Evolutionary conservation across 768 basidiomycete species (phyloP).

Genomic region (Psilocybe azurescens): DNA sequence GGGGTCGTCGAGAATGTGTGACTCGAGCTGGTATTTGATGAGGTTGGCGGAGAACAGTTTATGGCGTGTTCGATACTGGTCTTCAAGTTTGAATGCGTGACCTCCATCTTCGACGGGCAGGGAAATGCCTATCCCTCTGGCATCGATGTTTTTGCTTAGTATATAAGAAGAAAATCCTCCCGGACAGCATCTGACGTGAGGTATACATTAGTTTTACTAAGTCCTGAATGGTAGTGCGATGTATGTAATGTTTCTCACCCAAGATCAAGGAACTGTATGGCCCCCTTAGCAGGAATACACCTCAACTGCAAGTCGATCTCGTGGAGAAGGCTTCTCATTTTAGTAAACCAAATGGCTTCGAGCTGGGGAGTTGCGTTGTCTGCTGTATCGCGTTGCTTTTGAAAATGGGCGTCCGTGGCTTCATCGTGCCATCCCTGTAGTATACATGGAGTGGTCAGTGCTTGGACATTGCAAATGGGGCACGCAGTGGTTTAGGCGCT

Average conservation of each 20-base stretch:
- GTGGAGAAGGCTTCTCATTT: constrained; percentile 3
- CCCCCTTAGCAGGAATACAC: background rate
- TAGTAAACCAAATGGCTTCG: background rate
- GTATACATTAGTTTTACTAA: background rate
- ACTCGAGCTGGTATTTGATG: constrained; percentile 2
- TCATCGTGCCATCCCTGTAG: constrained; percentile 12
- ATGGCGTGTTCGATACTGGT: background rate
- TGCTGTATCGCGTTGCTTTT: constrained; percentile 1
- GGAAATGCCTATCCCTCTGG: constrained; percentile 8
- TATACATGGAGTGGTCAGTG: too few relatives aligned
- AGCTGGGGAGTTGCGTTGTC: constrained; percentile 4
- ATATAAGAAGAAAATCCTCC: constrained; percentile 16
- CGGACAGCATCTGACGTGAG: constrained; percentile 11
- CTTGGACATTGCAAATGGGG: background rate
- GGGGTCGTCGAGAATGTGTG: background rate
- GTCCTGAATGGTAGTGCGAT: too few relatives aligned
- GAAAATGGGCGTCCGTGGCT: background rate
- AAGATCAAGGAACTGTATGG: constrained; percentile 7
- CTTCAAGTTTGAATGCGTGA: constrained; percentile 6
- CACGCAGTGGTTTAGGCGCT: background rate
- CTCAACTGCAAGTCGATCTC: constrained; percentile 4
- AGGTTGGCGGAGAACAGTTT: constrained; percentile 3
- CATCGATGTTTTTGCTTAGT: background rate
- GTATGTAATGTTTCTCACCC: constrained; percentile 3
- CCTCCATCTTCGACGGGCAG: constrained; percentile 13